These are phyloP conservation scores for Mallotus nudiflorus DNA, from an alignment of 345 rosid species.

Conservation along the genomic window DNA sequence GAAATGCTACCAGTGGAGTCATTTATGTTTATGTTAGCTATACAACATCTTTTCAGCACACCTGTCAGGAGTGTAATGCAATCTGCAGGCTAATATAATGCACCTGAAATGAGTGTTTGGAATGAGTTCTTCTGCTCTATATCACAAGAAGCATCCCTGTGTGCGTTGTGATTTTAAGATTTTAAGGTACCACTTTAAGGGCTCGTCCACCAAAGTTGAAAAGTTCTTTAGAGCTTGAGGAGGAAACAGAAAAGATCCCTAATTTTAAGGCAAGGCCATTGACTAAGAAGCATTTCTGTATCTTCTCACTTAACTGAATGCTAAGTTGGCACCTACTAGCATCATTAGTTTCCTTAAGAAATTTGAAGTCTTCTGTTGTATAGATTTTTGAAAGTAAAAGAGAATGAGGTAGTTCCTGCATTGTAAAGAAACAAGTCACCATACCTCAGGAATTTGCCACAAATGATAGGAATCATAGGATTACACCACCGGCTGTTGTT, in stretches of 20 bases:
- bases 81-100: too few species aligned
- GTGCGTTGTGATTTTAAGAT: too few species aligned
- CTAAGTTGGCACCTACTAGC: not conserved
- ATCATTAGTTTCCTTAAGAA: not conserved
- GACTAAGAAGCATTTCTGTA: conserved; percentile 64
- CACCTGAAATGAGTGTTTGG: too few species aligned
- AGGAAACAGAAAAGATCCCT: conserved; percentile 84
- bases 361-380: conserved; percentile 11
- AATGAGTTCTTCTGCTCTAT: too few species aligned
- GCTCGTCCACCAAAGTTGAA: conserved; percentile 80
- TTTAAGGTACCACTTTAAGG: conserved; percentile 81
- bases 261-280: conserved; percentile 95
- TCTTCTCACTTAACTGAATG: not conserved
- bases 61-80: too few species aligned
- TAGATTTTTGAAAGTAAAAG: conserved; percentile 99
- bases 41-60: too few species aligned
- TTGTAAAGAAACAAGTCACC: conserved; percentile 72
- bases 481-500: conserved; percentile 55
- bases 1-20: too few species aligned
- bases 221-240: conserved; percentile 82
- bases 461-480: conserved; percentile 82
- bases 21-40: too few species aligned
- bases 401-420: conserved; percentile 73
- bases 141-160: too few species aligned
- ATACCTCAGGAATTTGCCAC: conserved; percentile 86